Evolutionary conservation across 2,329 filamentous ascomycete species (phyloP).

Genomic region (Verruconis gallopava): DNA sequence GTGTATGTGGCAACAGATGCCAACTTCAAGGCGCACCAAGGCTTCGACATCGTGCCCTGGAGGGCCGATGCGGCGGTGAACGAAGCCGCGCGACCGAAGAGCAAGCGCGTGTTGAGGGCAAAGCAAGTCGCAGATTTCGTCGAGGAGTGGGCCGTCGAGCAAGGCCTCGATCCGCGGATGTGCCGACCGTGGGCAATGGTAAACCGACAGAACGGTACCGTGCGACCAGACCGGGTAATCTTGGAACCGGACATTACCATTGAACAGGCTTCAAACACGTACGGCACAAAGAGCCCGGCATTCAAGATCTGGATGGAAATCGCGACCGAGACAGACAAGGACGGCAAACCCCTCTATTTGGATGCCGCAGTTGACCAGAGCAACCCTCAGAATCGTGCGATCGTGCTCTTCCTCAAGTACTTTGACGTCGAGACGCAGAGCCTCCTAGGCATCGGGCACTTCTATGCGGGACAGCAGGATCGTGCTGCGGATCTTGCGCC

Average conservation of each 20-base stretch:
- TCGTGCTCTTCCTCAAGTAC: conserved; percentile 84
- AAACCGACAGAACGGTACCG: conserved; percentile 94
- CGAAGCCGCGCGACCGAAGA: conserved; percentile 51
- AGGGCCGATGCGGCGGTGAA: conserved; percentile 50
- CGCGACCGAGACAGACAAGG: conserved; percentile 52
- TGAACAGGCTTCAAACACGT: conserved; percentile 54
- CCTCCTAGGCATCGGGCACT: conserved; percentile 63
- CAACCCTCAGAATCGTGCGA: conserved; percentile 40
- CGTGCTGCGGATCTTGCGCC: conserved; percentile 76
- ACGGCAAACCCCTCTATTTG: conserved; percentile 62
- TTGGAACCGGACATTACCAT: conserved; percentile 57
- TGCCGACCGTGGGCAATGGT: conserved; percentile 95
- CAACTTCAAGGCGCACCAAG: conserved; percentile 68
- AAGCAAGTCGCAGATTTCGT: conserved; percentile 67
- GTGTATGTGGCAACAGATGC: conserved; percentile 70
- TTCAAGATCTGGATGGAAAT: conserved; percentile 78
- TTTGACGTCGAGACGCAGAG: conserved; percentile 71
- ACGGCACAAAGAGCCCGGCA: conserved; percentile 51
- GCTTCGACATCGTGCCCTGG: conserved; percentile 61
- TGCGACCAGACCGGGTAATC: conserved; percentile 78
- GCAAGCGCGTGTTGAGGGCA: conserved; percentile 61
- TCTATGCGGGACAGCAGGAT: conserved; percentile 78
- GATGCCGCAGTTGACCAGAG: conserved; percentile 47
- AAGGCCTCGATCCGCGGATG: conserved; percentile 52
- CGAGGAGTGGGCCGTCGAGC: conserved; percentile 55